Conservation (phyloP, 192 early-diverging fungal species). For the Gaertneriomyces sp. region DNA sequence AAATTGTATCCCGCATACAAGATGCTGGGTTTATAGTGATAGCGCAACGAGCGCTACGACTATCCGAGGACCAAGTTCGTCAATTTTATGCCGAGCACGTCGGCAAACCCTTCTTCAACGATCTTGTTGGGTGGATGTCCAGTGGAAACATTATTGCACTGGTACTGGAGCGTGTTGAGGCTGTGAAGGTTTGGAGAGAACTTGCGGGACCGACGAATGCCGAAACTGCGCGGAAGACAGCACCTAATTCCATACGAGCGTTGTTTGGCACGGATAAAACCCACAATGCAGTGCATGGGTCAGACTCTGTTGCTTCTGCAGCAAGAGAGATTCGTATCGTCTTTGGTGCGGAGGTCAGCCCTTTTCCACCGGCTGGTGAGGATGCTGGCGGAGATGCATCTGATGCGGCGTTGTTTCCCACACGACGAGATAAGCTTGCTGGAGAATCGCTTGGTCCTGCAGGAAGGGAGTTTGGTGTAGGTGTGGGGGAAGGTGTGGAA, state of each 20-base stretch:
- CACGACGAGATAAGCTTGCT: background rate
- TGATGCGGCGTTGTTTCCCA: background rate
- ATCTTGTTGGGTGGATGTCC: slow-evolving; percentile 51
- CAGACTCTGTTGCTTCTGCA: slow-evolving; percentile 49
- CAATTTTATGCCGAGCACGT: slow-evolving; percentile 47
- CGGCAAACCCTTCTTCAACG: slow-evolving; percentile 41
- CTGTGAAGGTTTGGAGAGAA: slow-evolving; percentile 39
- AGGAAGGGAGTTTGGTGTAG: background rate
- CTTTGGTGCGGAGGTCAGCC: slow-evolving; percentile 24
- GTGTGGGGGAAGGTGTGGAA: background rate
- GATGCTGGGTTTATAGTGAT: slow-evolving; percentile 33
- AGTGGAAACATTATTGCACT: slow-evolving; percentile 17
- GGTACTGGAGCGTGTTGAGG: slow-evolving; percentile 18
- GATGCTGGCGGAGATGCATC: background rate
- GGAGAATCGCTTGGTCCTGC: background rate
- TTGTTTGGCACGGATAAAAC: slow-evolving; percentile 48
- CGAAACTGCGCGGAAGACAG: slow-evolving; percentile 40
- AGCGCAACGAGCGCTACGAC: slow-evolving; percentile 20
- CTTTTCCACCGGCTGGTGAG: background rate
- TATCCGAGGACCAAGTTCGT: slow-evolving; percentile 29
- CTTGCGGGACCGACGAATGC: slow-evolving; percentile 51
- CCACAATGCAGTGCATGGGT: slow-evolving; percentile 57
- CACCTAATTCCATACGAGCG: slow-evolving; percentile 34
- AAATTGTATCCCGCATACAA: slow-evolving; percentile 29
- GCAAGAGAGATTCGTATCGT: slow-evolving; percentile 46